Evolutionary conservation across 805 yeast genomes (phyloP), one percentile per base, ranked within the genome.

Genomic region (Pichia californica): DNA sequence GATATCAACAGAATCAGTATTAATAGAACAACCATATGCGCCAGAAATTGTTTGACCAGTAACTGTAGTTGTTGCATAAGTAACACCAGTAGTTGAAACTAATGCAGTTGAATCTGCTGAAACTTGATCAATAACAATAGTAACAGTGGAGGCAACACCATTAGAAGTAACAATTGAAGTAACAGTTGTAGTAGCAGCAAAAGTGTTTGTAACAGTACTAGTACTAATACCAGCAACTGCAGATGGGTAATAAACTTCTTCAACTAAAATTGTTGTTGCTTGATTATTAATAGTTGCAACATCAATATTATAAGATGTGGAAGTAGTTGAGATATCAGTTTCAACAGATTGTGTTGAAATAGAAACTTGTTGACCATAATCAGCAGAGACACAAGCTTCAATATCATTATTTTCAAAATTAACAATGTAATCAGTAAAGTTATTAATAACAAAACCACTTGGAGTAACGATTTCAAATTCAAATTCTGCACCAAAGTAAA

Each of bases 391-490:
- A 30, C 44, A 38, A 19, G 36, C 28, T 30, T 36, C 29, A 14
- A 42, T 26, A 8, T 42, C 33, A 3, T 28, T 7, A 13, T 41
- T 48, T 9, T 32, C 32, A 18, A 50, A 48, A 15, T 34, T 41
- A 4, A 23, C 18, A 34, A 49, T 30, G 2, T 31, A 19, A 15
- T 47, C 45, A 4, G 28, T 8, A 8, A 49, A 41, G 31, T 41
- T 32, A 5, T 35, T 32, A 28, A 40, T 38, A 7, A 41, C n/a
- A 1, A 29, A 14, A 20, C 53, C 54, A 26, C 31, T 14, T 20
- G 57, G 54, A 14, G 41, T 39, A 5, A 19, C 20, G 25, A 53
- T 29, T 10, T 39, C 32, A n/a, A 54, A 51, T 5, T 36, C 19
- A 4, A 53, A 41, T 2, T 19, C 14, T 15, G 50, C 47, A 38